Evolutionary conservation across 2,329 filamentous ascomycete genomes (phyloP).

Genomic region (Scytalidium sp.): DNA sequence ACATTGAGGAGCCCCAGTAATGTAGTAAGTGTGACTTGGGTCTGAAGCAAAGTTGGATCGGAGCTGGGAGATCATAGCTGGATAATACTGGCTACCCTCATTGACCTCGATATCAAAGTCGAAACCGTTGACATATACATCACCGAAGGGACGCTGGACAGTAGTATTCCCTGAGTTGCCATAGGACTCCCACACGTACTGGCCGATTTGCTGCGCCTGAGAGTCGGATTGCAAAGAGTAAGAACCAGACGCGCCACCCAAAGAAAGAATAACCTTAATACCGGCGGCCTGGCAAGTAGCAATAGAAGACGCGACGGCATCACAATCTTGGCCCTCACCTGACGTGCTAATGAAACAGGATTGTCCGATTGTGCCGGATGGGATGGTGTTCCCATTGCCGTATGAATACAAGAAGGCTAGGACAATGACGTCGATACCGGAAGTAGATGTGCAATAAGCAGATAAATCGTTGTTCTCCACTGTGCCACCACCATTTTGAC

Average conservation of each 20-base stretch:
- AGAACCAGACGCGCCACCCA: conserved; percentile 39
- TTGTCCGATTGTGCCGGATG: conserved; percentile 37
- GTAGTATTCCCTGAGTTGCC: conserved; percentile 32
- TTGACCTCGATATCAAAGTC: conserved; percentile 46
- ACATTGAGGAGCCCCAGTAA: conserved; percentile 45
- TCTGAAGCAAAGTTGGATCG: conserved; percentile 31
- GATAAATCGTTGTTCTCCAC: conserved; percentile 29
- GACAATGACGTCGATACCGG: conserved; percentile 41
- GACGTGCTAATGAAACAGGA: conserved; percentile 33
- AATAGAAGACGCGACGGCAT: conserved; percentile 37
- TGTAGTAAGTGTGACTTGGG: conserved; percentile 36
- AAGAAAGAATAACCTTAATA: conserved; percentile 42
- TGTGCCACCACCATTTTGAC: conserved; percentile 19
- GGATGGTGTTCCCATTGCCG: conserved; percentile 31
- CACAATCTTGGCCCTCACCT: conserved; percentile 35
- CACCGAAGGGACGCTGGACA: conserved; percentile 41
- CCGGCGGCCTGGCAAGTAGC: conserved; percentile 38
- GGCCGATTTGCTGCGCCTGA: conserved; percentile 38
- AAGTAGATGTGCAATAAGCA: conserved; percentile 33
- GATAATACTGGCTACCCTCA: conserved; percentile 22
- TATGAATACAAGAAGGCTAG: conserved; percentile 40
- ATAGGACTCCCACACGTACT: conserved; percentile 43
- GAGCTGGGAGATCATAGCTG: conserved; percentile 24
- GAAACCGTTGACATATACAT: conserved; percentile 47
- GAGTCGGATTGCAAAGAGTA: conserved; percentile 31